Evolutionary conservation across 2,329 filamentous ascomycete genomes (phyloP), one percentile per base, ranked within the genome.

Genomic region (Botryotinia narcissicola): DNA sequence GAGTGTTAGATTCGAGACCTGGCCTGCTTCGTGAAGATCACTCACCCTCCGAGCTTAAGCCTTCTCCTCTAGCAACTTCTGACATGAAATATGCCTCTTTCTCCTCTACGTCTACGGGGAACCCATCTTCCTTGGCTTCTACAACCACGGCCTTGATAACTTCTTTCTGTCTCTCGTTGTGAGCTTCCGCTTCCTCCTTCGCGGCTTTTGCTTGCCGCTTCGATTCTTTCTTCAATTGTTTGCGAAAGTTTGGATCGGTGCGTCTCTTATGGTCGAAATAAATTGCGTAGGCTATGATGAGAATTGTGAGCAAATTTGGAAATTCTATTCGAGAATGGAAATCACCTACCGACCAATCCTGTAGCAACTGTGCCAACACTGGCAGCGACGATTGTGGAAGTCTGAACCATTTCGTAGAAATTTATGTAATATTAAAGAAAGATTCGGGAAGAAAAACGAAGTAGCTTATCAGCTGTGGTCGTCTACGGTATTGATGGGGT

Each of bases 71-170:
- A 79, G 94, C 93, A 77, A 99, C 94, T 84, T 97, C 94, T 82
- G 94, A 91, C 90, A 98, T 97, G 85, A 99, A 99, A 87, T 93
- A 99, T 75, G 90, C 89, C 87, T 99, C 96, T 82, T 93, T 94
- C 86, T 97, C 94, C 83, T 98, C 95, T 51, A 95, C 90, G 80
- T 94, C 93, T 61, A 88, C 87, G 67, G 96, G 96, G 88, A 97
- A 98, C 73, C 95, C 96, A 83, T 97, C 94, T 74, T 93, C 92
- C 85, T 94, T 93, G 79, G 95, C 94, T 79, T 92, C 88, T 79
- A 94, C 90, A 67, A 98, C 92, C 70, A 89, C 90, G 73, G 84
- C 83, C 84, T 91, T 92, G 84, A 99, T 93, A 79, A 87, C 85
- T 82, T 93, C 88, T 81, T 91, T 90, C 85, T 93, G 91, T 82